Evolutionary conservation across 345 rosid species (phyloP).

Genomic region (Pelargonium nanum): DNA sequence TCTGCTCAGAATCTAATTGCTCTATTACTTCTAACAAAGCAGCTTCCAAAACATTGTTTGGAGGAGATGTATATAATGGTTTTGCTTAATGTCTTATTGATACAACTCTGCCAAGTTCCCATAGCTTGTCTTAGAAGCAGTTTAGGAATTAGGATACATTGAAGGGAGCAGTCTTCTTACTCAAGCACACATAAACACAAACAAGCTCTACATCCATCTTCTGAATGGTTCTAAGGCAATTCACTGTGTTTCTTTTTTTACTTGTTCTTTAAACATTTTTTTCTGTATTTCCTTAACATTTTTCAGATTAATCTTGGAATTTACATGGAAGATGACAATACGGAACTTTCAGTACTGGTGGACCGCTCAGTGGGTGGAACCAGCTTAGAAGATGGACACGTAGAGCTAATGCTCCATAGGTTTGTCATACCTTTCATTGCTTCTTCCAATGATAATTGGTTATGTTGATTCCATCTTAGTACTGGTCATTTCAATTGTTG

Average conservation of each 20-base stretch:
- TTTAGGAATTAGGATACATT: too few species aligned
- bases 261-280: slow-evolving; percentile 2
- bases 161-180: too few species aligned
- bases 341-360: slow-evolving; percentile 75
- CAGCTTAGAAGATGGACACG: slow-evolving; percentile 72
- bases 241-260: not conserved
- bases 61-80: not conserved
- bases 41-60: not conserved
- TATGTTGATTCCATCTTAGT: not conserved
- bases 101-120: too few species aligned
- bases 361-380: slow-evolving; percentile 88
- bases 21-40: not conserved
- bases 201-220: too few species aligned
- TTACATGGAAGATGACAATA: slow-evolving; percentile 53
- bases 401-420: slow-evolving; percentile 97
- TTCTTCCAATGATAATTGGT: not conserved
- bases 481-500: slow-evolving; percentile 3
- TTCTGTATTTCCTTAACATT: slow-evolving; percentile 9
- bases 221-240: too few species aligned
- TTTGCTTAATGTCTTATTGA: not conserved
- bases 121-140: too few species aligned
- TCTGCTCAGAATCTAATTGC: not conserved
- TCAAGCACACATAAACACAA: too few species aligned
- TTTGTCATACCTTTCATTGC: slow-evolving; percentile 14
- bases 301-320: slow-evolving; percentile 76